Evolutionary conservation across 805 yeast genomes (phyloP), one percentile per base, ranked within the genome.

Genomic region (Starmerella stellata): DNA sequence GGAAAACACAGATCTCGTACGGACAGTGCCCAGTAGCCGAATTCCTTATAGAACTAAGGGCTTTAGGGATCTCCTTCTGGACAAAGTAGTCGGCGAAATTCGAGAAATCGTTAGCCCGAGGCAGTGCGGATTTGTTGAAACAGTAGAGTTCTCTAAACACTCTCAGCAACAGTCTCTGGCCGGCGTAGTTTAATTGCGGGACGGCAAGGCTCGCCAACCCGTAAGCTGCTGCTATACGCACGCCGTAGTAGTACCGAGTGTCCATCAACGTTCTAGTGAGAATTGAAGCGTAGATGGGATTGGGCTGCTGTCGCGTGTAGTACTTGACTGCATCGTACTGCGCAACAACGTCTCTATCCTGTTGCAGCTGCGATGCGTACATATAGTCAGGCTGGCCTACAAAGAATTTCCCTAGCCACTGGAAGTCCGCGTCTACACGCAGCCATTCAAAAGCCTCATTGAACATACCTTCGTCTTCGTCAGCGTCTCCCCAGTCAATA

Each of bases 361-460:
- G 93, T 49, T 80, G 90, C 23, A 90, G 60, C 52, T 90, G 98
- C 0, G 96, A 80, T 1, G 82, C 79, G 54, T 70, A 90, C 95
- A 90, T 90, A 52, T 82, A 78, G 50, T 83, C 95, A 0, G 94
- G 93, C 57, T 85, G 95, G 48, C 75, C 80, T 25, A 90, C 72
- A 42, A 73, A 67, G 18, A 81, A 64, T 47, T 70, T 72, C 43
- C 93, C 81, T 36, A 90, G 77, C 99, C 99, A 90, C 56, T 90
- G 98, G 51, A 77, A 79, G 56, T 90, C 99, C 0, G 95, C 85
- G 59, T 90, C 99, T n/a, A 87, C 80, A 49, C 99, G 66, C 29
- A 90, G 67, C 99, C 99, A 90, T 52, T 90, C 98, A 58, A 83
- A 90, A 0, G 95, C 95, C 50, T 87, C 95, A 49, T 72, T 74